A percentile compares a stretch with the other conserved stretches of the same genome.
phyloP scores from a whole-genome alignment of 352 stramenopile genomes.

The Phytopythium delawarense region DNA sequence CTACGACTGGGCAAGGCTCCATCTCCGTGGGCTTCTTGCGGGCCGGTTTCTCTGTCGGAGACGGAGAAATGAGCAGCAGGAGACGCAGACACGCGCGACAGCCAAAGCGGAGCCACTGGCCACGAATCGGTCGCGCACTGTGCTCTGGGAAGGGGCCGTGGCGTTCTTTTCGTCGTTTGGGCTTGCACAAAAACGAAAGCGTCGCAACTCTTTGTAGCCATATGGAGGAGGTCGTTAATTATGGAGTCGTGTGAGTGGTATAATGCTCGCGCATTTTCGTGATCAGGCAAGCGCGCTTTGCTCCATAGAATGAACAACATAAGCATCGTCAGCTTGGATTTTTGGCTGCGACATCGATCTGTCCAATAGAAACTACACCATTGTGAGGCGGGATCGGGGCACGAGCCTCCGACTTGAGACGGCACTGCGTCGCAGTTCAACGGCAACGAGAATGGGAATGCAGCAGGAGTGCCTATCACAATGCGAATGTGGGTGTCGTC shows the following conservation, averaged over 20 bases:
- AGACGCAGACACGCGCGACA: constrained; percentile 1
- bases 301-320: not conserved
- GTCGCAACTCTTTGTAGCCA: constrained; percentile 6
- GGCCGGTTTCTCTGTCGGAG: constrained; percentile 1
- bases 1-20: not conserved
- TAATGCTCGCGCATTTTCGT: no score
- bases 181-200: not conserved
- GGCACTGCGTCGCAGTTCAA: not conserved
- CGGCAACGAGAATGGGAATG: not conserved
- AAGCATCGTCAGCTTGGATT: not conserved
- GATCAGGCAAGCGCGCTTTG: no score
- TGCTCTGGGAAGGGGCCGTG: not conserved
- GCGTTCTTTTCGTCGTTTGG: not conserved
- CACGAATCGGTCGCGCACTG: not conserved
- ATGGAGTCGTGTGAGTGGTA: not conserved
- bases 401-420: not conserved
- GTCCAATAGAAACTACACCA: not conserved
- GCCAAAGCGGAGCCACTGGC: not conserved
- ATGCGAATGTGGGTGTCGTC: no score
- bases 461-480: no score
- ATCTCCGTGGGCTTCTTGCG: not conserved
- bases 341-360: not conserved
- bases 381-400: not conserved
- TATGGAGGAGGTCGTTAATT: not conserved
- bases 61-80: constrained; percentile 1